Percentiles rank a stretch among this genome's conserved stretches.
These are phyloP conservation scores for Adansonia grandidieri DNA, from an alignment of 441 rosid species.

Conservation along the genomic window DNA sequence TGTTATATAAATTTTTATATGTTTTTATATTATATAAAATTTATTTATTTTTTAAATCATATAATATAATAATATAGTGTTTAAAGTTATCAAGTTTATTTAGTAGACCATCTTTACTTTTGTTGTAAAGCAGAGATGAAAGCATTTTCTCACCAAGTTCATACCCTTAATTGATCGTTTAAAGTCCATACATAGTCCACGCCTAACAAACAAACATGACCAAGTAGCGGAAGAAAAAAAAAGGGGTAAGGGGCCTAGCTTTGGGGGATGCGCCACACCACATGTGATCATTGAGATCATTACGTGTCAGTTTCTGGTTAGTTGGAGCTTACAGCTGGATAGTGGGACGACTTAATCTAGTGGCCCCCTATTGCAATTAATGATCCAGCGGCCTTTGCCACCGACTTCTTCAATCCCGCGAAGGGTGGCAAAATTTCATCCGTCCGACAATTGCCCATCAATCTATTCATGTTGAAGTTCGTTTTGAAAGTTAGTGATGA, in stretches of 20 bases:
- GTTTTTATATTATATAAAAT: too few species aligned
- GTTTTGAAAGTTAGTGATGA: too few species aligned
- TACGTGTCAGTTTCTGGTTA: slow-evolving; percentile 37
- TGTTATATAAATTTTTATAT: too few species aligned
- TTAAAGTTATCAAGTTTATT: too few species aligned
- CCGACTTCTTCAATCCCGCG: slow-evolving; percentile 35
- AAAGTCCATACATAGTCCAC: neutral
- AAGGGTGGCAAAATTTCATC: too few species aligned
- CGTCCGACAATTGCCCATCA: too few species aligned
- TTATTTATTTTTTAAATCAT: too few species aligned
- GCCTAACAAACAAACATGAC: neutral
- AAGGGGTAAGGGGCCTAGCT: neutral
- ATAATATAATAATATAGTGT: too few species aligned
- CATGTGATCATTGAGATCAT: slow-evolving; percentile 37
- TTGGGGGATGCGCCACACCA: slow-evolving; percentile 49
- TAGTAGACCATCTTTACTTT: too few species aligned
- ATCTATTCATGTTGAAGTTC: too few species aligned
- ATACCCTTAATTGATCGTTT: neutral
- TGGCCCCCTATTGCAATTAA: too few species aligned
- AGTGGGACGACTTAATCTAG: neutral
- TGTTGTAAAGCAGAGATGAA: too few species aligned
- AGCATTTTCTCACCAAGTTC: neutral
- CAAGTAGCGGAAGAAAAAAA: neutral
- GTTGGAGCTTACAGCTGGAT: neutral
- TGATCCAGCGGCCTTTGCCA: neutral